Evolutionary conservation across 441 rosid genomes (phyloP).

Genomic region (Populus hybrid): DNA sequence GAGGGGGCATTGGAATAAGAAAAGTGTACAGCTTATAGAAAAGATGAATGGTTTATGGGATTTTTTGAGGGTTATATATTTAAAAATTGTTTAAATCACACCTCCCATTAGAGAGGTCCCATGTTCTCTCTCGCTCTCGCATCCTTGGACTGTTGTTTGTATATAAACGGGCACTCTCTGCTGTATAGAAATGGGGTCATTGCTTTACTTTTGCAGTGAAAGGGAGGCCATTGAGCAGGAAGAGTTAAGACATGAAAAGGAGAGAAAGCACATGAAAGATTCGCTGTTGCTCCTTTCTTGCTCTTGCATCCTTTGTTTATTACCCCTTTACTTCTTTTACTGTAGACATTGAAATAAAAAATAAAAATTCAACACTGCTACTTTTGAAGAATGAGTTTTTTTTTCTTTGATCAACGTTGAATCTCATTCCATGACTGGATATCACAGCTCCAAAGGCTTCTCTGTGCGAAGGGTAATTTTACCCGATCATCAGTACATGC

Average conservation of each 20-base stretch:
- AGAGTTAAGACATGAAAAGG: constrained; percentile 38
- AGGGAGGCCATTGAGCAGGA: constrained; percentile 30
- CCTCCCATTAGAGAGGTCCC: background rate
- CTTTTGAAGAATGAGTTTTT: background rate
- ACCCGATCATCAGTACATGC: no score
- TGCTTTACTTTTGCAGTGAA: constrained; percentile 41
- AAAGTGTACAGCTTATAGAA: constrained; percentile 48
- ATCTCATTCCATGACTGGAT: no score
- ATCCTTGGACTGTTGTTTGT: background rate
- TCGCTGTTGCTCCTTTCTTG: constrained; percentile 21
- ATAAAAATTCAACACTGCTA: background rate
- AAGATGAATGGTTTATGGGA: constrained; percentile 23
- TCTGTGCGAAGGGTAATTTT: no score
- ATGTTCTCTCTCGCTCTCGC: constrained; percentile 1
- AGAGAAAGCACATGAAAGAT: constrained; percentile 44
- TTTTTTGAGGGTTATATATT: constrained; percentile 16
- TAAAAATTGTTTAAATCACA: constrained; percentile 13
- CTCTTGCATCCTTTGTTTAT: constrained; percentile 21
- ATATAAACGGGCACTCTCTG: constrained; percentile 9
- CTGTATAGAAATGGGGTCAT: constrained; percentile 33
- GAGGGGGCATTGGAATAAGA: constrained; percentile 30
- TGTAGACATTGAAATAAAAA: background rate
- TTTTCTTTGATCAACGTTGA: no score
- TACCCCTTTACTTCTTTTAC: background rate
- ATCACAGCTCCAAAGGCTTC: no score